Evolutionary conservation across 2,329 filamentous ascomycete species (phyloP).

Genomic region (Rutstroemia sp.): DNA sequence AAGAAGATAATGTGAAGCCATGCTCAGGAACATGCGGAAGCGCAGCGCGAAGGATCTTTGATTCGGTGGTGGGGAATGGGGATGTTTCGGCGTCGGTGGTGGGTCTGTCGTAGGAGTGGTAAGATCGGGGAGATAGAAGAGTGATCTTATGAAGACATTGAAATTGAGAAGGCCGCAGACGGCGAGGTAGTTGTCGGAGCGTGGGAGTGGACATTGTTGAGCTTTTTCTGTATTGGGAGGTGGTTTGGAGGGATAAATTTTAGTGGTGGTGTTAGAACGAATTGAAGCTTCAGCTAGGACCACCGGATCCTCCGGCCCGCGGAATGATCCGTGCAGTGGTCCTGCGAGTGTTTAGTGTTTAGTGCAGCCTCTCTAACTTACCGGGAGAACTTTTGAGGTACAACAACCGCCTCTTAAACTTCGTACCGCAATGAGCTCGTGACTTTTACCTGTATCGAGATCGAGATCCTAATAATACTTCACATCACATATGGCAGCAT

Average conservation of each 20-base stretch:
- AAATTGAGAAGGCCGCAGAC: background rate
- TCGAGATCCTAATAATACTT: too few relatives aligned
- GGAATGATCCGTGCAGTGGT: background rate
- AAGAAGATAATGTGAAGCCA: constrained; percentile 71
- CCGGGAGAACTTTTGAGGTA: too few relatives aligned
- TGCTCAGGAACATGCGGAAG: constrained; percentile 69
- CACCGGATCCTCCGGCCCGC: background rate
- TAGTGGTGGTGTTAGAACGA: constrained; percentile 3
- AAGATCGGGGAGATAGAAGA: constrained; percentile 7
- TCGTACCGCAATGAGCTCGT: too few relatives aligned
- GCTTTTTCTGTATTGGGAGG: background rate
- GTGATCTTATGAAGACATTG: background rate
- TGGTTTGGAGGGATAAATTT: constrained; percentile 9
- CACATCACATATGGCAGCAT: too few relatives aligned
- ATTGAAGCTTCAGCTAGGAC: constrained; percentile 3
- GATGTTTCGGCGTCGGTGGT: constrained; percentile 48
- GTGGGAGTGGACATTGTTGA: background rate
- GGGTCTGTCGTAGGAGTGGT: constrained; percentile 69
- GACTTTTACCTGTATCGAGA: too few relatives aligned
- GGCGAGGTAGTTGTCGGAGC: constrained; percentile 2
- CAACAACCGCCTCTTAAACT: too few relatives aligned
- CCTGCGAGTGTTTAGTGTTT: too few relatives aligned
- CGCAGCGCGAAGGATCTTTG: constrained; percentile 72
- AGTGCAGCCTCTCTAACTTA: too few relatives aligned
- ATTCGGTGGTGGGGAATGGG: constrained; percentile 62